These are phyloP conservation scores for Aegilops longissima DNA, from an alignment of 176 grass and related monocot species.

Conservation along the genomic window DNA sequence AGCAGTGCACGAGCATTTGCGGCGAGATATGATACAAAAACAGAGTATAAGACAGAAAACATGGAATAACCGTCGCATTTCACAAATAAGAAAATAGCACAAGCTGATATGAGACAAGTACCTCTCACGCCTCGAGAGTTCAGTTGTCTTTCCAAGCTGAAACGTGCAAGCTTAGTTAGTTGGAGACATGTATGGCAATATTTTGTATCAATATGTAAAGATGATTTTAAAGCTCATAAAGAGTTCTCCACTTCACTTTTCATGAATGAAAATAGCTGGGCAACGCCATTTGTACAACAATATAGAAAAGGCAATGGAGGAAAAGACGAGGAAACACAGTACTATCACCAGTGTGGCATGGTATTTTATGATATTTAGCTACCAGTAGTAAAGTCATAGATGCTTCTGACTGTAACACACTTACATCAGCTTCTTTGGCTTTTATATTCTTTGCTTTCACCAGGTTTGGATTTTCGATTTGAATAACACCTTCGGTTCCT, in stretches of 20 bases:
- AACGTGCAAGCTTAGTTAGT: constrained; percentile 34
- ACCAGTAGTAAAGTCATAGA: background rate
- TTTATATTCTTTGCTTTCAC: constrained; percentile 83
- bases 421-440: constrained; percentile 97
- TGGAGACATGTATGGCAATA: constrained; percentile 15
- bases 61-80: background rate
- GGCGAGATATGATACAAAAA: background rate
- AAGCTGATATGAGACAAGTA: constrained; percentile 12
- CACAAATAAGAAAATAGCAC: background rate
- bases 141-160: constrained; percentile 77
- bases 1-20: background rate
- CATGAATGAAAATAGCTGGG: background rate
- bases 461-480: constrained; percentile 97
- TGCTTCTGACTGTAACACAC: constrained; percentile 29
- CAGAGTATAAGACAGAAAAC: background rate
- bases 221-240: constrained; percentile 22
- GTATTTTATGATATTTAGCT: background rate
- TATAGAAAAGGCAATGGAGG: background rate
- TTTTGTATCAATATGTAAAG: background rate
- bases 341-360: background rate
- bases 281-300: background rate
- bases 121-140: constrained; percentile 98
- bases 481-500: constrained; percentile 80
- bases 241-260: background rate
- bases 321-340: background rate